Base-by-base conservation (phyloP, 148 eudicot genomes). In the Chenopodium quinoa region DNA sequence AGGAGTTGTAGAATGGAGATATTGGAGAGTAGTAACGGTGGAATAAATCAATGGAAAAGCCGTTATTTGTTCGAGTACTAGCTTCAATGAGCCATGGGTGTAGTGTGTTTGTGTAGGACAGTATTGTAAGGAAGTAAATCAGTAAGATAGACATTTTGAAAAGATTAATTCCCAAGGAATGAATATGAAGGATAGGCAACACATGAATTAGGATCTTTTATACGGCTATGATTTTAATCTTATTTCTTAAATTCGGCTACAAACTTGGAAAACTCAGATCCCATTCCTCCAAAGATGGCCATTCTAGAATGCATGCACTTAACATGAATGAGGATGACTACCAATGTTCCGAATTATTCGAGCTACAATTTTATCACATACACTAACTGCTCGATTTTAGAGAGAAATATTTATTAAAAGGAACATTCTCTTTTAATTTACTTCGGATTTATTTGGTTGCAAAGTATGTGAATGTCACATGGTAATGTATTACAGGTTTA, bases 1-100 rank as follows among this genome's bases (percentile, higher is more conserved):
- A 81, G 9, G 71, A 60, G 75, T 83, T 66, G 75, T 83, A 83
- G 79, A 74, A 74, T 11, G 85, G 85, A 17, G 85, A 83, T 19
- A 25, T 52, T 79, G 75, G 79, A 3, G 85, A 73, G 79, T 56
- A 73, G 76, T 66, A 69, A 29, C 79, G 81, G 54, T 81, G 82
- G 58, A 85, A 54, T 5, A 85, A 76, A 32, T 78, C 48, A 20
- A 85, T 7, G 23, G 48, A 77, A 70, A 85, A 67, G 40, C 75
- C 84, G 12, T 58, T 56, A 5, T 31, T 13, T 2, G 37, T 7
- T 34, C 48, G 67, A 52, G 63, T 66, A 56, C 13, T 25, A 58
- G 85, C 79, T 68, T 75, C 75, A 19, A 65, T 37, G 13, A 83
- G 68, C 19, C 25, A 23, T 62, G 22, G 32, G 31, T 31, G 75